Base-by-base conservation (phyloP, 768 basidiomycete genomes). In the Cystobasidium tubakii region DNA sequence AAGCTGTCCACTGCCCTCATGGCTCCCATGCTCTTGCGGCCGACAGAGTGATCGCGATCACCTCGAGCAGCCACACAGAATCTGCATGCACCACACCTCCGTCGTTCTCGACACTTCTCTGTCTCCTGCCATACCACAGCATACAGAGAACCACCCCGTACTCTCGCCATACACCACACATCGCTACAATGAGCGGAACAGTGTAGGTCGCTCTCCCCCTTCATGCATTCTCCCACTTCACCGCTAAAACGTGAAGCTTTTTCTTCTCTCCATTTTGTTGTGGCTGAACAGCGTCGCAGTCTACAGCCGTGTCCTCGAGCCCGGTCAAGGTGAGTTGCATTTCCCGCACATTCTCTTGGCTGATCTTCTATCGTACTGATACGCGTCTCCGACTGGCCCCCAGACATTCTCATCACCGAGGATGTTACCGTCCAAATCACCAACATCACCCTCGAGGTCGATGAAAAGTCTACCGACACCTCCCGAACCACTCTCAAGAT, bases 381-480 rank as follows among this genome's bases (percentile, higher is more conserved):
- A n/a, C n/a, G n/a, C n/a, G n/a, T n/a, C 21, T 69, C 12, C 72
- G 27, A 44, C 39, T n/a, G 3, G 2, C 36, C 33, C 25, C 6
- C 43, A 66, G 63, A 67, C 31, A 33, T 54, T 27, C 66, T 74
- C 17, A 21, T 46, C 31, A 33, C 53, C 17, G 50, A 66, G n/a
- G 73, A 65, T 46, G 65, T 57, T 33, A 33, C 57, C 50, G 60
- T 72, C 34, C 71, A 53, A 64, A 57, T 76, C 67, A 76, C 73
- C 15, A 63, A 62, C 54, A 62, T 75, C 43, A 23, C 60, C 25
- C 64, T 73, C 50, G 62, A 55, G 31, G 62, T 42, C 29, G 46
- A 66, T 4, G 62, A 53, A 23, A 34, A 19, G 34, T 64, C 25
- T 1, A 91, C 93, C 81, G 89, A 90, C 76, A 86, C 93, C 44